Evolutionary conservation across 1,139 yeast species (phyloP).

Genomic region (Blastobotrys buckinghamii): DNA sequence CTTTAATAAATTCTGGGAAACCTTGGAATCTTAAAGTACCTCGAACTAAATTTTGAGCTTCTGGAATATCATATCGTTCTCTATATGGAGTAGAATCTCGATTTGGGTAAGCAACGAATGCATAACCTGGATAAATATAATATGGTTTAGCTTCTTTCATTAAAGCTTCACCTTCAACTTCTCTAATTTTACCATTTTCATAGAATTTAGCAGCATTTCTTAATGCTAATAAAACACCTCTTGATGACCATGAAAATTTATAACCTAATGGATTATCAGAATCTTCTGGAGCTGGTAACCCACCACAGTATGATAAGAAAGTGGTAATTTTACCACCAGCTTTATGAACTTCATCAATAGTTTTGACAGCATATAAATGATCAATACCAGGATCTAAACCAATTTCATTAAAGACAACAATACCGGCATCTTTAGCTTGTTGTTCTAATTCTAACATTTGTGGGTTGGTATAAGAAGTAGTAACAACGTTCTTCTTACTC

Average conservation of each 20-base stretch:
- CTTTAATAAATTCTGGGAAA: conserved; percentile 96
- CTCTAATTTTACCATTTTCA: conserved; percentile 76
- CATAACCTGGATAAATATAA: conserved; percentile 91
- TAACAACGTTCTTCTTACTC: conserved; percentile 85
- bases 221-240: conserved; percentile 94
- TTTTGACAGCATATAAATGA: conserved; percentile 95
- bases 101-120: conserved; percentile 94
- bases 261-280: conserved; percentile 98
- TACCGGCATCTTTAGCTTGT: conserved; percentile 41
- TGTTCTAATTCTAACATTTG: conserved; percentile 52
- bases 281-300: conserved; percentile 95
- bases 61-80: conserved; percentile 90
- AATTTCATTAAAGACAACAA: conserved; percentile 45
- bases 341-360: conserved; percentile 92
- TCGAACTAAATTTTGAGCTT: conserved; percentile 93
- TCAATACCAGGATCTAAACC: conserved; percentile 96
- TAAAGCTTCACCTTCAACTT: conserved; percentile 80
- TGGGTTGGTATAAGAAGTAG: conserved; percentile 94
- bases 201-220: conserved; percentile 90
- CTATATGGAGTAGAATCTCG: conserved; percentile 94
- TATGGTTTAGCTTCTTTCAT: conserved; percentile 96
- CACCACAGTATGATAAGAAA: conserved; percentile 96
- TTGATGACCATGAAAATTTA: conserved; percentile 98
- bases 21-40: conserved; percentile 98
- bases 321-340: conserved; percentile 89